These are phyloP conservation scores for Quercus tomentella DNA, from an alignment of 331 rosid species.

Conservation along the genomic window DNA sequence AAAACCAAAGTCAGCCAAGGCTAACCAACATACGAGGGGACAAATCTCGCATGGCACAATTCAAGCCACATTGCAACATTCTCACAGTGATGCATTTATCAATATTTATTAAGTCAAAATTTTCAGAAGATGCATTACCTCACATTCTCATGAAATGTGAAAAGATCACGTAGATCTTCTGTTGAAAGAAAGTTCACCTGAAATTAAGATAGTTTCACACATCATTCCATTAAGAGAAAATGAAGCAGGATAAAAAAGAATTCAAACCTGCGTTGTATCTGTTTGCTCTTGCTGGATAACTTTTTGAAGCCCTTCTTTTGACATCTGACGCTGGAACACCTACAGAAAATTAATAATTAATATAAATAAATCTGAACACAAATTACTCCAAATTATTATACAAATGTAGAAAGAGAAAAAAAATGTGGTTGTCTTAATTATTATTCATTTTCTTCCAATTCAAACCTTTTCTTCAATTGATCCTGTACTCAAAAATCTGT, in stretches of 20 bases:
- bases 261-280: constrained; percentile 61
- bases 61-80: neutral
- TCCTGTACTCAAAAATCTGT: constrained; percentile 89
- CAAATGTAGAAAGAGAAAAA: constrained; percentile 16
- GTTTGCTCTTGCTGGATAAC: constrained; percentile 87
- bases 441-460: constrained; percentile 21
- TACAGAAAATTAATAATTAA: constrained; percentile 19
- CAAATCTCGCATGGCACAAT: no score
- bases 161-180: constrained; percentile 91
- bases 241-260: constrained; percentile 15
- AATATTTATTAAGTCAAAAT: neutral
- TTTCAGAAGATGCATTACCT: constrained; percentile 41
- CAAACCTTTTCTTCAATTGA: constrained; percentile 95
- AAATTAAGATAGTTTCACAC: constrained; percentile 9
- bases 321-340: constrained; percentile 99
- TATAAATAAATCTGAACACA: constrained; percentile 4
- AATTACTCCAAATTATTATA: constrained; percentile 13
- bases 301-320: constrained; percentile 97
- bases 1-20: no score
- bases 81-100: neutral
- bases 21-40: no score
- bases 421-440: constrained; percentile 2
- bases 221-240: constrained; percentile 9
- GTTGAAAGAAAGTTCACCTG: constrained; percentile 78
- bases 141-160: constrained; percentile 66